Base-by-base conservation (phyloP, 805 yeast genomes). In the Saccharomyces jurei region DNA sequence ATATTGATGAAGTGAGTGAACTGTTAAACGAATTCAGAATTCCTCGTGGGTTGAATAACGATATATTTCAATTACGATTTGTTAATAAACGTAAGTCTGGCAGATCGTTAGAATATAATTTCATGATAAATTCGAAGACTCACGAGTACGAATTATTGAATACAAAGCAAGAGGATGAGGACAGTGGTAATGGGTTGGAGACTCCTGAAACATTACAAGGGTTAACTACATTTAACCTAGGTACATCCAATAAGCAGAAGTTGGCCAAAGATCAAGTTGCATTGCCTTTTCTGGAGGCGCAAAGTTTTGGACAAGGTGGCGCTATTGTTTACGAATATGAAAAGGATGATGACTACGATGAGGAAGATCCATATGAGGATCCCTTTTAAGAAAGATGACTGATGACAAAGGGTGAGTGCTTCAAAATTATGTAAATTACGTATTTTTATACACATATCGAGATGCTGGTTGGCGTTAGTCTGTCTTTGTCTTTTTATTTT, bases 291-390 rank as follows among this genome's bases (percentile, higher is more conserved):
- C 73, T 92, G 74, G 87, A 86, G 59, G 98, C 98, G 0, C 98
- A 92, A 64, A 73, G 75, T 17, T 87, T 86, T 22, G 80, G 82
- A 32, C 46, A 57, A 28, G 96, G 96, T 52, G 97, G 98, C 21
- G 97, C 99, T 0, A 91, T 94, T 60, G 96, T 92, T 3, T 92
- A 92, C 66, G 94, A 94, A 66, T 94, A 84, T 67, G 98, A 94
- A 64, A 89, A 91, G 66, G 98, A 92, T 69, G 99, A 92, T 68
- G 99, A 92, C 69, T 92, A 91, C 66, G 99, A 92, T 65, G 99
- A 92, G 68, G 98, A 94, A 63, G 99, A 92, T 70, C 97, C 98
- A 0, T 92, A 84, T 65, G 99, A 92, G 67, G 98, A 92, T 66
- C 98, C 98, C 5, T 90, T 89, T 65, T 90, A 70, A 69, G 27